Base-by-base conservation (phyloP, 176 grass and related monocot genomes). In the barley (Hordeum vulgare) region DNA sequence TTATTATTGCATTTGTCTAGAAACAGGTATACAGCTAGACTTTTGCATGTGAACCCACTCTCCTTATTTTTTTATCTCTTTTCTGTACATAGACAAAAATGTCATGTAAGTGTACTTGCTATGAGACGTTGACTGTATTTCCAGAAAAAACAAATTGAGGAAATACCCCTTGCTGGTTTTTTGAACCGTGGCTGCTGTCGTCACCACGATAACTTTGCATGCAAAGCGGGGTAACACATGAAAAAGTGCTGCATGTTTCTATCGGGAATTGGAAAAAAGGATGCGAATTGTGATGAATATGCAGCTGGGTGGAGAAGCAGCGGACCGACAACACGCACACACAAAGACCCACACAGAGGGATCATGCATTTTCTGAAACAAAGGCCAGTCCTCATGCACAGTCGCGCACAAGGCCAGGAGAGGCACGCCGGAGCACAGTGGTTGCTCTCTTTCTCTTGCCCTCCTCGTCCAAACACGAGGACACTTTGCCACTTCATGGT, bases 391-490 rank as follows among this genome's bases (percentile, higher is more conserved):
- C 64, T 23, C 34, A 11, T 11, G n/a, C 29, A 9, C 33, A 15
- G 3, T 6, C 0, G 13, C 54, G 12, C 59, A n/a, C 81, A 29
- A 57, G 74, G 51, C 21, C 64, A 71, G 27, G 33, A 60, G 3
- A 51, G 9, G 79, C 86, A 87, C 64, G 45, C 26, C 25, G 72
- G 37, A 15, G n/a, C 62, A 27, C 18, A 54, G 37, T 9, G 8
- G 3, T 27, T 21, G 61, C 24, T 45, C 34, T 79, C 9, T 45
- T 44, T 79, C 9, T 23, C 29, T 20, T 72, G 74, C 80, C 63
- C 49, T 83, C 80, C 74, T 53, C 29, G 24, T 78, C 36, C 81
- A 5, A 68, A 57, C 80, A 83, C 54, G 40, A 29, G 24, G 37
- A 73, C 84, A 70, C 76, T 77, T 42, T 20, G 60, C 31, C 42